Conservation (phyloP, 495 filamentous ascomycete species). For the Filosporella fistucella region DNA sequence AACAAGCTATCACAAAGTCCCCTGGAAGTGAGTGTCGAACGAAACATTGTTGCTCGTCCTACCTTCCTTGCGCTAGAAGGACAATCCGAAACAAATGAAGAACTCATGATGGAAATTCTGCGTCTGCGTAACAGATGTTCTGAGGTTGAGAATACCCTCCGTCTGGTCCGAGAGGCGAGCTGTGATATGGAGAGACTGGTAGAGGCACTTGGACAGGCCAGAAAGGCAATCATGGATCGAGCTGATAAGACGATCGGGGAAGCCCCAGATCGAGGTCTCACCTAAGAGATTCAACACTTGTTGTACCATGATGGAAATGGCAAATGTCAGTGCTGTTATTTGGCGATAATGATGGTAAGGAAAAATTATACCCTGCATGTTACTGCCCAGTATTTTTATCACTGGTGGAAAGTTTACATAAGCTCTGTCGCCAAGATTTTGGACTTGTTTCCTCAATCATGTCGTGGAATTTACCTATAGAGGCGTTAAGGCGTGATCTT, state of each 20-base stretch:
- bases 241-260: constrained; percentile 10
- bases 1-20: constrained; percentile 1
- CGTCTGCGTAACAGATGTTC: constrained; percentile 17
- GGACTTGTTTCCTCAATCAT: too few species aligned
- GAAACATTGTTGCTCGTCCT: background rate
- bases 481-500: too few species aligned
- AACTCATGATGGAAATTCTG: constrained; percentile 18
- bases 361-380: background rate
- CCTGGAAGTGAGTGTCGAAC: background rate
- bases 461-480: too few species aligned
- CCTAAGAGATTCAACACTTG: background rate
- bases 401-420: background rate
- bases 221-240: constrained; percentile 15
- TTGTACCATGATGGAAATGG: background rate
- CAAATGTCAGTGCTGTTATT: background rate
- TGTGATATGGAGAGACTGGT: constrained; percentile 19
- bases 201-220: constrained; percentile 7
- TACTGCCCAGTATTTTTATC: background rate
- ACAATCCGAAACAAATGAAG: constrained; percentile 6
- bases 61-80: too few species aligned
- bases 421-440: background rate
- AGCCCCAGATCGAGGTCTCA: background rate
- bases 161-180: constrained; percentile 16
- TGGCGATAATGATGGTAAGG: too few species aligned
- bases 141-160: constrained; percentile 15